Evolutionary conservation across 75 land plant genomes (phyloP).

Genomic region (Adiantum capillusveneris): DNA sequence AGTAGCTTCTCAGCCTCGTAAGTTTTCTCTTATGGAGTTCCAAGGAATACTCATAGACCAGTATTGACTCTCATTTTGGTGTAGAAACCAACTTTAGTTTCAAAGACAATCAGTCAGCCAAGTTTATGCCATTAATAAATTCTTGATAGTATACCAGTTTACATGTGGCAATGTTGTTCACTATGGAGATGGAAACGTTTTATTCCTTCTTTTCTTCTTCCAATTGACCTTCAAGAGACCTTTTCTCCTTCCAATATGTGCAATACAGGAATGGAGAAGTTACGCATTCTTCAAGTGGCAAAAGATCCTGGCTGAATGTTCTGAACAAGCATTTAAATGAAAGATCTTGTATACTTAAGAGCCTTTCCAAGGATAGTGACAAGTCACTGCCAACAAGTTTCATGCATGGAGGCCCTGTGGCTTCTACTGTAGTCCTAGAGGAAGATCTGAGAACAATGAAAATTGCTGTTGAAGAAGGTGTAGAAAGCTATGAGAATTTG

Average conservation of each 20-base stretch:
- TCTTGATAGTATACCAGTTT: too few relatives aligned
- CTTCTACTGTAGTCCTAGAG: constrained; percentile 2
- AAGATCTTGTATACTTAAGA: constrained; percentile 9
- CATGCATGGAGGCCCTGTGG: neutral
- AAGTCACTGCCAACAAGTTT: neutral
- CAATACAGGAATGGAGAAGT: constrained; percentile 9
- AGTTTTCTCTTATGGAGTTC: too few relatives aligned
- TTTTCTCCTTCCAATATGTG: too few relatives aligned
- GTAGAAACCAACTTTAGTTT: too few relatives aligned
- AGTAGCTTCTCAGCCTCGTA: constrained; percentile 42
- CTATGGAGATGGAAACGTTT: too few relatives aligned
- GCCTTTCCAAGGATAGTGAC: neutral
- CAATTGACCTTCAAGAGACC: too few relatives aligned
- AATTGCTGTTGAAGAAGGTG: constrained; percentile 18
- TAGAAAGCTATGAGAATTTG: constrained; percentile 39
- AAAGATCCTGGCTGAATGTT: constrained; percentile 45
- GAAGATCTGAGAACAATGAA: constrained; percentile 8
- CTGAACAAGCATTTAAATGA: constrained; percentile 24
- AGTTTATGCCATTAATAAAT: too few relatives aligned
- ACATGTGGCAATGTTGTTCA: too few relatives aligned
- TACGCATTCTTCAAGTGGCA: constrained; percentile 16
- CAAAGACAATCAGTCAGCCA: too few relatives aligned
- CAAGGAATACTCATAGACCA: too few relatives aligned
- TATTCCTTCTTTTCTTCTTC: too few relatives aligned
- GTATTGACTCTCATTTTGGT: too few relatives aligned